Evolutionary conservation across 1,139 yeast species (phyloP).

Genomic region (Pichia sp.): DNA sequence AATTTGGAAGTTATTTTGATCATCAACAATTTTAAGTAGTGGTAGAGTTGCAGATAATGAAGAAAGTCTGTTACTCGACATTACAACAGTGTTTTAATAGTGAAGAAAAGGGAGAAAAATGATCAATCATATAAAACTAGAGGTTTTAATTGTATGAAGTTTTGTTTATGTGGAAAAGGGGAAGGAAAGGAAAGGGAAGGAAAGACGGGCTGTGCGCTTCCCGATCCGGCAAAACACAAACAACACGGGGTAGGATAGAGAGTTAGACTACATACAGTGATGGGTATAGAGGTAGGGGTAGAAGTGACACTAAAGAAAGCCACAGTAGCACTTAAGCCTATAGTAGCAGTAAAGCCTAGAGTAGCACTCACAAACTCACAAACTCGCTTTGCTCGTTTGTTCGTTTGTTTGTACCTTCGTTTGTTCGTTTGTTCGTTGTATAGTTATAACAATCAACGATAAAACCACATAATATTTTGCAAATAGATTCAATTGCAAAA

Average conservation of each 20-base stretch:
- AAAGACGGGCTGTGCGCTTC: neutral
- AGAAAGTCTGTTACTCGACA: conserved; percentile 7
- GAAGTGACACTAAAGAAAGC: no score
- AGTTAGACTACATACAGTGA: no score
- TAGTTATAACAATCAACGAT: neutral
- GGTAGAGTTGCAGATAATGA: conserved; percentile 10
- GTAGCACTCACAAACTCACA: neutral
- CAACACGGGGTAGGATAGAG: no score
- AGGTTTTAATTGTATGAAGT: neutral
- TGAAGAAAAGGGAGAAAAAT: no score
- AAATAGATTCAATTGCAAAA: conserved; percentile 5
- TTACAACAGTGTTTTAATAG: neutral
- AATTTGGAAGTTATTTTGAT: neutral
- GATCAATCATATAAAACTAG: no score
- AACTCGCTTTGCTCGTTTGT: neutral
- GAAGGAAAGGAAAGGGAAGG: no score
- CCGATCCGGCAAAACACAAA: neutral
- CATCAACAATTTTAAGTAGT: conserved; percentile 18
- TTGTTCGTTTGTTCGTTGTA: neutral
- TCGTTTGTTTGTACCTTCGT: neutral
- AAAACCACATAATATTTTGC: conserved; percentile 1
- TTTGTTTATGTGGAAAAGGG: no score
- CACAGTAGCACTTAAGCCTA: no score
- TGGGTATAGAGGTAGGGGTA: neutral
- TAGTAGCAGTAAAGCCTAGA: no score